phyloP scores from a whole-genome alignment of 2,329 filamentous ascomycete species.

The Colletotrichum orbiculare region DNA sequence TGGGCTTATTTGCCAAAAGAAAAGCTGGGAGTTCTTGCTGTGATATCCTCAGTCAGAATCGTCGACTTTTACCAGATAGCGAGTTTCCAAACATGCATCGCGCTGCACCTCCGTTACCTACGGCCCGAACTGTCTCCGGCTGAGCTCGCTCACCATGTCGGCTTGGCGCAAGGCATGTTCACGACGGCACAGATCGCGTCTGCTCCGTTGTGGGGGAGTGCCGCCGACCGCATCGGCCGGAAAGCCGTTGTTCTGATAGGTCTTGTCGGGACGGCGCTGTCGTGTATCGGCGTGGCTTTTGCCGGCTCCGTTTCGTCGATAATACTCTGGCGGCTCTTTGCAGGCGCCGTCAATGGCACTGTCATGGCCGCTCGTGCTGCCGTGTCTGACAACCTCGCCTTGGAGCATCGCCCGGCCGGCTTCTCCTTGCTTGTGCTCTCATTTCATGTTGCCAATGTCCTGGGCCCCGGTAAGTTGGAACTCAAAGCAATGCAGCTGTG shows the following conservation, averaged over 20 bases:
- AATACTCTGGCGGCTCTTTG: constrained; percentile 1
- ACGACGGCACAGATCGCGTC: constrained; percentile 7
- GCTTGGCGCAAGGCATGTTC: constrained; percentile 14
- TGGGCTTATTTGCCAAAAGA: constrained; percentile 11
- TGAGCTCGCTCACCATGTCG: constrained; percentile 1
- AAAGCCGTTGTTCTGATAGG: constrained; percentile 3
- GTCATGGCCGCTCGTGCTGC: constrained; percentile 12
- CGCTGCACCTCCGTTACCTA: neutral
- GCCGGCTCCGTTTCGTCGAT: neutral
- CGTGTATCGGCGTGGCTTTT: constrained; percentile 6
- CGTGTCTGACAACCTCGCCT: constrained; percentile 4
- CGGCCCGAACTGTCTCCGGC: neutral
- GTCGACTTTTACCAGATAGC: constrained; percentile 21
- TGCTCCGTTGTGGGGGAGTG: constrained; percentile 2
- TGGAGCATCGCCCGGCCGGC: neutral
- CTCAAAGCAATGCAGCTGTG: no score
- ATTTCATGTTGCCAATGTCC: constrained; percentile 7
- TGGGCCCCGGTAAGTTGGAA: neutral
- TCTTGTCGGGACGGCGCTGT: neutral
- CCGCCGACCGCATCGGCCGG: neutral
- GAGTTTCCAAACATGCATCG: constrained; percentile 11
- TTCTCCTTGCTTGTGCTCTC: constrained; percentile 10
- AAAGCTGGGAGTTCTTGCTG: constrained; percentile 1
- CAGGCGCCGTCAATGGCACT: constrained; percentile 6
- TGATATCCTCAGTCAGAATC: constrained; percentile 4